Percentiles rank a stretch among this genome's conserved stretches.
phyloP scores from a whole-genome alignment of 495 filamentous ascomycete genomes.

The Halenospora varia region DNA sequence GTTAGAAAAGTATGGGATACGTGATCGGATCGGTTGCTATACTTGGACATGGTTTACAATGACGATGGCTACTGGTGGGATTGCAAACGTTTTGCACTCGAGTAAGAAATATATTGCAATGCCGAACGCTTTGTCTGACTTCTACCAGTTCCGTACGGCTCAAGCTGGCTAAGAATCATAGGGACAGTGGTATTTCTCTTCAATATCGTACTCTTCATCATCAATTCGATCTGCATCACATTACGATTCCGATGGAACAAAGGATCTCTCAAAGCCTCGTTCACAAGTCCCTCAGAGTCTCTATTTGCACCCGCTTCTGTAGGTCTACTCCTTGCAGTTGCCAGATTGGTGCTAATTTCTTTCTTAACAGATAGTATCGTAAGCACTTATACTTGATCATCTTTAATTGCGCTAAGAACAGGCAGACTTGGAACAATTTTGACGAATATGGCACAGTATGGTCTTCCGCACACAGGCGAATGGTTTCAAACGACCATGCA shows the following conservation, averaged over 20 bases:
- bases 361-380: conserved; percentile 40
- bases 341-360: conserved; percentile 4
- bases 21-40: conserved; percentile 42
- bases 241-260: conserved; percentile 68
- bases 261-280: conserved; percentile 66
- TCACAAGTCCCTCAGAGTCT: conserved; percentile 74
- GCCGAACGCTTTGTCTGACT: conserved; percentile 7
- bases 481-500: conserved; percentile 65
- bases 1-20: conserved; percentile 31
- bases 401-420: not conserved
- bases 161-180: conserved; percentile 64
- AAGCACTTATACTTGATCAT: conserved; percentile 6
- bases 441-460: conserved; percentile 78
- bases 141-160: conserved; percentile 55
- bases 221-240: conserved; percentile 63
- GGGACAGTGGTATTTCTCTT: conserved; percentile 72
- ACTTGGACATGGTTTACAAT: conserved; percentile 71
- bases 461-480: conserved; percentile 55
- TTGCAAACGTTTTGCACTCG: conserved; percentile 72
- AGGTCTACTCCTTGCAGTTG: no score
- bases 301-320: conserved; percentile 75
- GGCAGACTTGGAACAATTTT: conserved; percentile 65
- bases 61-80: conserved; percentile 79
- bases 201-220: conserved; percentile 67
- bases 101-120: conserved; percentile 39